Evolutionary conservation across 2,329 filamentous ascomycete species (phyloP).

Genomic region (Didymellaceae sp.): DNA sequence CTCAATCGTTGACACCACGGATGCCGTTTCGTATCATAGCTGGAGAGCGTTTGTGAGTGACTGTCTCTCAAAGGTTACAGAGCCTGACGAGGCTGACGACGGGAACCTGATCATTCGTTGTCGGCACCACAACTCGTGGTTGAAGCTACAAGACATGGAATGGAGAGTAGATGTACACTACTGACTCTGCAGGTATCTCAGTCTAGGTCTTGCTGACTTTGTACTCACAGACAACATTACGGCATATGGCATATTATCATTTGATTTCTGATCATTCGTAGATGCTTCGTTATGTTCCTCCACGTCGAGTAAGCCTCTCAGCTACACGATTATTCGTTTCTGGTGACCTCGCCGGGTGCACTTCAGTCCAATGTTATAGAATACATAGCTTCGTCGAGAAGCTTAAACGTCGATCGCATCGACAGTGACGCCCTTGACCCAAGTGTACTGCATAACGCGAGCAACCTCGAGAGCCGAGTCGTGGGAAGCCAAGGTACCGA

Average conservation of each 20-base stretch:
- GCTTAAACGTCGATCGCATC: slow-evolving; percentile 81
- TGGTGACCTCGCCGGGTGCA: slow-evolving; percentile 31
- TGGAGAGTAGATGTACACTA: no score
- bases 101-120: no score
- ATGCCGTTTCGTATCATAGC: no score
- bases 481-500: slow-evolving; percentile 80
- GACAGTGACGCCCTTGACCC: slow-evolving; percentile 84
- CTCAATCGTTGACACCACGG: no score
- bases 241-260: slow-evolving; percentile 1
- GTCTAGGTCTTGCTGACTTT: neutral
- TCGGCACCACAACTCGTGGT: no score
- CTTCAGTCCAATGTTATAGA: slow-evolving; percentile 27
- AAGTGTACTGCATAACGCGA: slow-evolving; percentile 78
- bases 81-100: no score
- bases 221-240: slow-evolving; percentile 2
- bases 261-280: slow-evolving; percentile 23
- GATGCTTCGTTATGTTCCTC: slow-evolving; percentile 37
- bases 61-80: no score
- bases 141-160: no score
- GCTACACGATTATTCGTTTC: slow-evolving; percentile 34
- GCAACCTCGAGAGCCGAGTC: slow-evolving; percentile 78
- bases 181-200: neutral
- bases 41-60: no score
- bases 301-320: slow-evolving; percentile 35
- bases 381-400: slow-evolving; percentile 33